Conservation (phyloP, 352 stramenopile genomes). For the Labyrinthula sp. region DNA sequence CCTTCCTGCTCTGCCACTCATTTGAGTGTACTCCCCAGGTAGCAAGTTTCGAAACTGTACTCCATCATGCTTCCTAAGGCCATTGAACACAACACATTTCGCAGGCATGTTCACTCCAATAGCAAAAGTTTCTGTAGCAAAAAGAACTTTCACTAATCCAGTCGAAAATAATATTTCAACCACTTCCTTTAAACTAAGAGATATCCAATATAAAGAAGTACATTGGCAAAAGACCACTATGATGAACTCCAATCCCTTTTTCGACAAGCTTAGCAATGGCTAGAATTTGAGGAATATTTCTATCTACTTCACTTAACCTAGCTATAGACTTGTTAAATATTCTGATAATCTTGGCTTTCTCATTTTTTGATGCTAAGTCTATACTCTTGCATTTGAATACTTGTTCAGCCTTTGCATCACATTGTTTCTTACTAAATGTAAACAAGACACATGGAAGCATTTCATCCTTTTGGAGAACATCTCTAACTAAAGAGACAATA, state of each 20-base stretch:
- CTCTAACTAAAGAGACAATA: conserved; percentile 60
- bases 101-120: conserved; percentile 99
- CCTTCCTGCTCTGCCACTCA: conserved; percentile 85
- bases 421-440: conserved; percentile 69
- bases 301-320: conserved; percentile 48
- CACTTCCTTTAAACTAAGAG: conserved; percentile 96
- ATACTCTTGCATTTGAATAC: conserved; percentile 45
- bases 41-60: conserved; percentile 62
- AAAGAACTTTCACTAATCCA: conserved; percentile 86
- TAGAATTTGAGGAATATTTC: conserved; percentile 44
- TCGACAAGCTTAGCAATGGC: conserved; percentile 69
- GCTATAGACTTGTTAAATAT: conserved; percentile 36
- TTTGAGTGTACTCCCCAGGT: conserved; percentile 75
- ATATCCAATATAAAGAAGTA: too few relatives aligned
- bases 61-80: conserved; percentile 88
- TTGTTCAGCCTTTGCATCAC: conserved; percentile 51
- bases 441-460: conserved; percentile 84
- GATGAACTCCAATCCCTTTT: conserved; percentile 82
- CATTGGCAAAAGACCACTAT: conserved; percentile 89
- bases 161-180: conserved; percentile 95
- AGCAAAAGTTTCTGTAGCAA: conserved; percentile 97
- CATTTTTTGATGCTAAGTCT: conserved; percentile 45
- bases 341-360: conserved; percentile 38
- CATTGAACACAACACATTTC: conserved; percentile 84
- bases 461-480: conserved; percentile 61